Base-by-base conservation (phyloP, 2,329 filamentous ascomycete genomes). In the Colletotrichum chrysophilum region DNA sequence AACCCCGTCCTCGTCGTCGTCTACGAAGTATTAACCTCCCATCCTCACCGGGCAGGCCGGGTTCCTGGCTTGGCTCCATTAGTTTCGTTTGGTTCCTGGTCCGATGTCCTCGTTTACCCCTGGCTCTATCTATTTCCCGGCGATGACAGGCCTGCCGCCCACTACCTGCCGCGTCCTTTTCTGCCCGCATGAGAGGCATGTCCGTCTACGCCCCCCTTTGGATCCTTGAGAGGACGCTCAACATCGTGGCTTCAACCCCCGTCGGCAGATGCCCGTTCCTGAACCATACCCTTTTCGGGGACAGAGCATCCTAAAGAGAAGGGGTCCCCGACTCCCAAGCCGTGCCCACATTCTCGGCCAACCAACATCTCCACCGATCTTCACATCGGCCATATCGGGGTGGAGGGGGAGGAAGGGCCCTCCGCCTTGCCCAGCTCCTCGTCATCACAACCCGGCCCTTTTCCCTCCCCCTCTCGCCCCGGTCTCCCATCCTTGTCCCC, bases 181-280 rank as follows among this genome's bases (percentile, higher is more conserved):
- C 24, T 70, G 43, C 43, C 43, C 67, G 34, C 36, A 70, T 62
- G 55, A 68, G 18, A n/a, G 56, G 32, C 34, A 38, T 62, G 56
- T 52, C 61, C 67, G 34, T 38, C 67, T 52, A 48, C 43, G 43
- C 43, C 43, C 43, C 43, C 43, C n/a, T 48, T 48, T 48, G 10
- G 43, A 21, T 21, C 36, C 48, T 62, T 52, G 56, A 10, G 67
- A 21, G n/a, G 32, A 32, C 28, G 28, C 28, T 64, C 61, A 16
- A 36, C 34, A 30, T 71, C 36, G 60, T 64, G 34, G 67, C 60
- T n/a, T 38, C 28, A 61, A 66, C 24, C 70, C 66, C 60, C 36
- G 13, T 71, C 71, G 72, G 72, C 69, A 71, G 68, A 66, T 65
- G 70, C 30, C 64, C 32, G 69, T 75, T 68, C 73, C 73, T 73